These are phyloP conservation scores for Clavispora carvajalis DNA, from an alignment of 805 yeast species.

Conservation along the genomic window DNA sequence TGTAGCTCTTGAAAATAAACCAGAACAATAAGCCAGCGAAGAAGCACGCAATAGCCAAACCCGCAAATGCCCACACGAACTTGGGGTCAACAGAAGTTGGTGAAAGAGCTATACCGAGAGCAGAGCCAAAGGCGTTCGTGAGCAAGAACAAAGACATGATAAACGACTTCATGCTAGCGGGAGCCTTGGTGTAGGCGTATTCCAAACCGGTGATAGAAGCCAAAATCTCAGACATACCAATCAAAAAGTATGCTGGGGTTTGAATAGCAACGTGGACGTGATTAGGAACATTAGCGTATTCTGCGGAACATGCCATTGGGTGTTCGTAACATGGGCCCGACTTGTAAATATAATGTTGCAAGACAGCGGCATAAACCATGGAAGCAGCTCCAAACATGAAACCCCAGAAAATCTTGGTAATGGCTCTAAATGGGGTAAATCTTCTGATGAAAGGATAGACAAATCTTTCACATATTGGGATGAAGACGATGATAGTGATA, in stretches of 20 bases:
- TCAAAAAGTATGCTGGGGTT: conserved; percentile 65
- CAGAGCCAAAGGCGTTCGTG: conserved; percentile 74
- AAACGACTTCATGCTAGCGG: conserved; percentile 60
- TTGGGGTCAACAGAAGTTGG: conserved; percentile 66
- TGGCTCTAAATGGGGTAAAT: conserved; percentile 58
- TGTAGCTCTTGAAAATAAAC: conserved; percentile 51
- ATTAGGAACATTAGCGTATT: conserved; percentile 38
- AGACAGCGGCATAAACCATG: conserved; percentile 72
- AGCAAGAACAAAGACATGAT: conserved; percentile 62
- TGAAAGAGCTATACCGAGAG: conserved; percentile 67
- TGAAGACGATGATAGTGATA: conserved; percentile 64
- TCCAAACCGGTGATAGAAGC: conserved; percentile 80
- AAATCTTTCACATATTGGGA: conserved; percentile 63
- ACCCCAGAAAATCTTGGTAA: conserved; percentile 67
- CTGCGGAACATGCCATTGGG: conserved; percentile 51
- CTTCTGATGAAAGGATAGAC: conserved; percentile 43
- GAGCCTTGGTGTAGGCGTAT: conserved; percentile 81
- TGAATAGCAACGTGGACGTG: conserved; percentile 65
- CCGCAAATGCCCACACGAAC: conserved; percentile 63
- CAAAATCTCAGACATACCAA: conserved; percentile 72
- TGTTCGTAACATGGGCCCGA: conserved; percentile 70
- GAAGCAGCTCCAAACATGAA: conserved; percentile 60
- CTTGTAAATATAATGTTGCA: conserved; percentile 63
- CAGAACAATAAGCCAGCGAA: conserved; percentile 60
- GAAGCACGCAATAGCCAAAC: conserved; percentile 55